Conservation (phyloP, 163 green algal species). For the Picocystis sp. region DNA sequence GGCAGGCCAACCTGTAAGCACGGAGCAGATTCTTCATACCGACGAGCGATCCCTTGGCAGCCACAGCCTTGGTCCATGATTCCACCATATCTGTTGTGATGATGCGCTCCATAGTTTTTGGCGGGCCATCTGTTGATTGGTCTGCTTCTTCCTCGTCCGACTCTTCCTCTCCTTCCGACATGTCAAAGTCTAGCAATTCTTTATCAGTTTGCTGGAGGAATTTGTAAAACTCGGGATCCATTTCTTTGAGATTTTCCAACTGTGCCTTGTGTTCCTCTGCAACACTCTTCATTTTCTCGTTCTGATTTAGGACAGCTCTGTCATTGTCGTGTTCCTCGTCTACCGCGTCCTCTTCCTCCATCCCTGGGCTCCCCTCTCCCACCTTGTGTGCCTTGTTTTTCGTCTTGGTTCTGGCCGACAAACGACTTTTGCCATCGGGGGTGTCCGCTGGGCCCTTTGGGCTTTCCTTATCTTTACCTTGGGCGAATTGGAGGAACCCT, state of each 20-base stretch:
- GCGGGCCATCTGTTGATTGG: not conserved
- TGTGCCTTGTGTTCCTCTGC: slow-evolving; percentile 33
- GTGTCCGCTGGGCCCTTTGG: too few species aligned
- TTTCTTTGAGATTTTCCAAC: slow-evolving; percentile 45
- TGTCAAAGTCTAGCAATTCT: too few species aligned
- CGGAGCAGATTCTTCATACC: slow-evolving; percentile 30
- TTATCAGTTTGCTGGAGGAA: slow-evolving; percentile 27
- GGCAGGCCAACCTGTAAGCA: slow-evolving; percentile 61
- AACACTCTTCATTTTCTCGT: not conserved
- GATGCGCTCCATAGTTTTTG: slow-evolving; percentile 10
- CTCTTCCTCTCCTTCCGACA: too few species aligned
- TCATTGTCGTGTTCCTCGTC: too few species aligned
- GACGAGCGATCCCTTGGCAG: slow-evolving; percentile 25
- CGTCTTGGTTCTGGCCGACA: not conserved
- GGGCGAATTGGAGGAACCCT: slow-evolving; percentile 14
- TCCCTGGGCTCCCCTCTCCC: not conserved
- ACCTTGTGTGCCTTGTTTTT: not conserved
- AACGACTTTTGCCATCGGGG: too few species aligned
- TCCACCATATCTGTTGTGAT: slow-evolving; percentile 56
- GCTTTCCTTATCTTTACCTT: too few species aligned
- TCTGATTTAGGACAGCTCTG: not conserved
- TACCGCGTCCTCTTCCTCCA: not conserved
- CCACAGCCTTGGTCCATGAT: slow-evolving; percentile 41
- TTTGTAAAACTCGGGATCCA: slow-evolving; percentile 67
- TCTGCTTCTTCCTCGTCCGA: too few species aligned